phyloP scores from a whole-genome alignment of 352 stramenopile genomes.

The Pythium dissotocum region DNA sequence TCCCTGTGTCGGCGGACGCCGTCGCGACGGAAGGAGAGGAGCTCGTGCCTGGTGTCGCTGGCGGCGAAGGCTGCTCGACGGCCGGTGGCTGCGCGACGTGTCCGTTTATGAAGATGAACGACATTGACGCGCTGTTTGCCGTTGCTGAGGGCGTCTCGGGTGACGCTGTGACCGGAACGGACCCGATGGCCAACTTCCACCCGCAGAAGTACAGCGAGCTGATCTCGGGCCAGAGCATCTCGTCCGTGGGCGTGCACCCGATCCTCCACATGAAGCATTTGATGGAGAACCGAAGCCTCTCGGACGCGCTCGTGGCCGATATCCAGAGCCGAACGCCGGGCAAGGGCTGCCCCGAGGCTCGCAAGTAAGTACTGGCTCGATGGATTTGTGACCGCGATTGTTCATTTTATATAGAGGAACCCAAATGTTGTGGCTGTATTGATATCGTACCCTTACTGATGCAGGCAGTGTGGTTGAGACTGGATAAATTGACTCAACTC shows the following conservation, averaged over 20 bases:
- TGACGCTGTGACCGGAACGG: constrained; percentile 30
- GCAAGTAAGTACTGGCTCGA: constrained; percentile 20
- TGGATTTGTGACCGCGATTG: not conserved
- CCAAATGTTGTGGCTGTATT: no score
- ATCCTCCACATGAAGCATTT: constrained; percentile 97
- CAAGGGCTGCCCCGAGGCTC: constrained; percentile 52
- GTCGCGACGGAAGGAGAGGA: constrained; percentile 77
- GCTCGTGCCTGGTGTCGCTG: constrained; percentile 90
- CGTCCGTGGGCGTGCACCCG: constrained; percentile 92
- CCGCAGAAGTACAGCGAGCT: constrained; percentile 91
- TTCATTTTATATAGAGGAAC: constrained; percentile 30
- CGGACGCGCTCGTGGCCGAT: constrained; percentile 82
- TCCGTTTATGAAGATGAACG: constrained; percentile 99
- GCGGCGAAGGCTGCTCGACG: constrained; percentile 96
- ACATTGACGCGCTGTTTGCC: constrained; percentile 95
- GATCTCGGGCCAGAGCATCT: constrained; percentile 90
- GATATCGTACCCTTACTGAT: no score
- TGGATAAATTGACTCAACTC: not conserved
- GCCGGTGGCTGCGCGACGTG: constrained; percentile 96
- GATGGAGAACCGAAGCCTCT: constrained; percentile 91
- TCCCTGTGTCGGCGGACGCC: constrained; percentile 94
- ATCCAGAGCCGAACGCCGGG: constrained; percentile 68
- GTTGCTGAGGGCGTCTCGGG: constrained; percentile 74
- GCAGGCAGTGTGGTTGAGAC: not conserved
- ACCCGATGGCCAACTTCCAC: constrained; percentile 88